phyloP scores from a whole-genome alignment of 495 filamentous ascomycete genomes.

The Astrothelium subdiscretum region DNA sequence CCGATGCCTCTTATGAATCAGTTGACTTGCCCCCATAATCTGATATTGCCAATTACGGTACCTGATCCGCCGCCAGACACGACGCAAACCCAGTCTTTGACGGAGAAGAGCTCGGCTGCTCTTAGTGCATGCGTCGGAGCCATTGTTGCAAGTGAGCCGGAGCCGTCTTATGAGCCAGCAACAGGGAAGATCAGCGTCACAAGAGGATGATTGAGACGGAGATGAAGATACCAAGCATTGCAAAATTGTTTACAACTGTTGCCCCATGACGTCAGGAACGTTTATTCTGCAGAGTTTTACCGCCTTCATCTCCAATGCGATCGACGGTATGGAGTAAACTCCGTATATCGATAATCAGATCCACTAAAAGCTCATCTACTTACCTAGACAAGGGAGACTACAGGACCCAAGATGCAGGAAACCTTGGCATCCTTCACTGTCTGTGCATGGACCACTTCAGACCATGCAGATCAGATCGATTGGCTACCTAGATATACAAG shows the following conservation, averaged over 20 bases:
- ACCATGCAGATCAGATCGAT: too few relatives aligned
- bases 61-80: slow-evolving; percentile 37
- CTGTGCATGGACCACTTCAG: too few relatives aligned
- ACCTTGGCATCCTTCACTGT: too few relatives aligned
- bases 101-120: slow-evolving; percentile 46
- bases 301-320: neutral
- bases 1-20: slow-evolving; percentile 25
- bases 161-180: too few relatives aligned
- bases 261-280: neutral
- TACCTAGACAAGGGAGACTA: too few relatives aligned
- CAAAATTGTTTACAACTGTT: neutral
- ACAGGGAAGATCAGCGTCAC: neutral
- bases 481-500: neutral
- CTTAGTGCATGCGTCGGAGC: slow-evolving; percentile 31
- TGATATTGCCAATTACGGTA: neutral
- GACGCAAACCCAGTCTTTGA: slow-evolving; percentile 51
- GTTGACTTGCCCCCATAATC: too few relatives aligned
- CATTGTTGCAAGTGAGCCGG: slow-evolving; percentile 11
- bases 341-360: too few relatives aligned
- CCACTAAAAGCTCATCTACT: too few relatives aligned
- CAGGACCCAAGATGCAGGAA: too few relatives aligned
- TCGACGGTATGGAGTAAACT: too few relatives aligned
- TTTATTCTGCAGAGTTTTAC: neutral
- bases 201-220: neutral
- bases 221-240: neutral